These are phyloP conservation scores for Phyllosticta citriasiana DNA, from an alignment of 2,329 filamentous ascomycete species.

Conservation along the genomic window DNA sequence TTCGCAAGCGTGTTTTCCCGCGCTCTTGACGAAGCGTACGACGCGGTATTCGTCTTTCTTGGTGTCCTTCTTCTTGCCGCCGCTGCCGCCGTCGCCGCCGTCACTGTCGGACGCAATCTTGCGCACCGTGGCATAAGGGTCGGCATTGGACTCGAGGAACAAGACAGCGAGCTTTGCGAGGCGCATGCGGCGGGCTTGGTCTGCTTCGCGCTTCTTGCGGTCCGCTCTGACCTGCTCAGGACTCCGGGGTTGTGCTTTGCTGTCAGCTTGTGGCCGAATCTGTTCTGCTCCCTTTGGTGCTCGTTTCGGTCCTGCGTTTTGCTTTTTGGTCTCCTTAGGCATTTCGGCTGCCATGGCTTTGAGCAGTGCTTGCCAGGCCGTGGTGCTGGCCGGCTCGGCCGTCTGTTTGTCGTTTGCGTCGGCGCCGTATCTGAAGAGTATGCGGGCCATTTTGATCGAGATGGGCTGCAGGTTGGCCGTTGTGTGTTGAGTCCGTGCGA, in stretches of 20 bases:
- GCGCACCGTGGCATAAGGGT: constrained; percentile 2
- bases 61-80: too few species aligned
- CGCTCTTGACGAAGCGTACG: background rate
- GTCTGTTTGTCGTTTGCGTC: background rate
- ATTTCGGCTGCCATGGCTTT: background rate
- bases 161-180: background rate
- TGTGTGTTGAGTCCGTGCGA: background rate
- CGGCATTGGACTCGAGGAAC: background rate
- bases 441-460: background rate
- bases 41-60: background rate
- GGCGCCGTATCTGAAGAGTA: background rate
- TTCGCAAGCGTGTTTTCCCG: background rate
- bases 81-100: too few species aligned
- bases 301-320: too few species aligned
- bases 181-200: background rate
- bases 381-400: background rate
- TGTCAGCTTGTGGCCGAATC: background rate
- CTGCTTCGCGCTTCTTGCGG: background rate
- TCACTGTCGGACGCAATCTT: background rate
- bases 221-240: background rate
- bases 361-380: background rate
- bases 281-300: background rate
- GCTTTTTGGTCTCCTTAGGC: background rate
- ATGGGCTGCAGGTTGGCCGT: background rate
- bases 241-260: background rate